These are phyloP conservation scores for Davidsoniella australis DNA, from an alignment of 2,329 filamentous ascomycete genomes.

Conservation along the genomic window DNA sequence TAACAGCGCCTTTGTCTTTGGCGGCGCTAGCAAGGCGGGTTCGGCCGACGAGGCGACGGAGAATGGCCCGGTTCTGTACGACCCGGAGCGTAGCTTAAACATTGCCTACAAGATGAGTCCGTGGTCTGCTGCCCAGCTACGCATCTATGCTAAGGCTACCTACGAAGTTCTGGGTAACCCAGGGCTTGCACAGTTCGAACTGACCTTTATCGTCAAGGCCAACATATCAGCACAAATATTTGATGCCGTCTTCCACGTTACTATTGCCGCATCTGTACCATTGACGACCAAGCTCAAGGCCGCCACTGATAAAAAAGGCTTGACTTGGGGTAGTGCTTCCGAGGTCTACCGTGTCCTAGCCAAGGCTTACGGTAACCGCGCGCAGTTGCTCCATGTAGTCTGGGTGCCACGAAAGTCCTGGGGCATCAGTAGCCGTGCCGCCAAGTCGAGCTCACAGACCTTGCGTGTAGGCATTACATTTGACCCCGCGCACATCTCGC, in stretches of 20 bases:
- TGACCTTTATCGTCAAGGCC: slow-evolving; percentile 57
- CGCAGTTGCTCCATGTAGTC: slow-evolving; percentile 47
- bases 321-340: slow-evolving; percentile 28
- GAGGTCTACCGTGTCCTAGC: slow-evolving; percentile 48
- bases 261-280: slow-evolving; percentile 20
- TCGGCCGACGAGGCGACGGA: slow-evolving; percentile 23
- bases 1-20: slow-evolving; percentile 44
- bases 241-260: slow-evolving; percentile 29
- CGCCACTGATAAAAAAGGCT: slow-evolving; percentile 21
- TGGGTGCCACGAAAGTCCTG: slow-evolving; percentile 20
- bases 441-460: slow-evolving; percentile 1
- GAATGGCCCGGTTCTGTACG: slow-evolving; percentile 55
- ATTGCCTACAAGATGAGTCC: slow-evolving; percentile 77
- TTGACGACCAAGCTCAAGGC: slow-evolving; percentile 10
- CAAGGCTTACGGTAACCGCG: slow-evolving; percentile 59
- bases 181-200: slow-evolving; percentile 62
- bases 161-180: slow-evolving; percentile 59
- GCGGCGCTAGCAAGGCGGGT: slow-evolving; percentile 19
- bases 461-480: slow-evolving; percentile 47
- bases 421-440: slow-evolving; percentile 16
- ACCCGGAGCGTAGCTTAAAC: slow-evolving; percentile 58
- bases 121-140: slow-evolving; percentile 63
- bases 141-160: slow-evolving; percentile 57
- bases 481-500: slow-evolving; percentile 52
- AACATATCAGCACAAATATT: slow-evolving; percentile 37